Base-by-base conservation (phyloP, 1,284 basidiomycete species). In the Cystobasidium pallidum region DNA sequence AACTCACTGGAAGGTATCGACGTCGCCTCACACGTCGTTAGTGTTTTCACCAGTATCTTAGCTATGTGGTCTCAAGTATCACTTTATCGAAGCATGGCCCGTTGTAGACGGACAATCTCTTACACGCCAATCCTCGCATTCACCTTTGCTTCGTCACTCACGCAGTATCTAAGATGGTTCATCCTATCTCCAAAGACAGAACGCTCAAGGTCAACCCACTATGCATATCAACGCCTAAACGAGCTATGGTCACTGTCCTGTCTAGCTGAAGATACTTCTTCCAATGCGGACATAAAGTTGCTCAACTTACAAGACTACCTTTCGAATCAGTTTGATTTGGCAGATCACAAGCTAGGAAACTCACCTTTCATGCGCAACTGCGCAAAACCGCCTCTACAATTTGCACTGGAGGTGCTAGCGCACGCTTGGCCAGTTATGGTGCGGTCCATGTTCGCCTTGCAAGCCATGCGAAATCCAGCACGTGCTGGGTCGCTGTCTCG, bases 111-210 rank as follows among this genome's bases (percentile, higher is more conserved):
- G 17, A 45, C 41, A 15, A 45, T 61, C 36, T 21, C 39, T 3
- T 45, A 41, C 21, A 61, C 28, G 26, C 41, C 36, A 17, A 61
- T 45, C 36, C n/a, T 61, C 11, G 58, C 36, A 10, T 61, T 28
- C 39, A 45, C 58, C n/a, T 61, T 61, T 26, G 58, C 58, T 21
- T 30, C 58, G n/a, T 61, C 58, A 28, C 36, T 61, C n/a, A 13
- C 34, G 6, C 39, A 61, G 21, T 61, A 61, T 19, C 28, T 61
- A 24, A 8, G 41, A 28, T 61, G 58, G 58, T 45, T 61, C 41
- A 30, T 41, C 26, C 26, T 43, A 11, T 39, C 58, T 43, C 36
- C 58, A 28, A 43, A 17, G n/a, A 26, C n/a, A 3, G 58, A 61
- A 36, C 34, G 58, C 1, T 43, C 41, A 26, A 61, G 45, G n/a